These are phyloP conservation scores for Oldenlandia corymbosa DNA, from an alignment of 257 asterid genomes.

Conservation along the genomic window DNA sequence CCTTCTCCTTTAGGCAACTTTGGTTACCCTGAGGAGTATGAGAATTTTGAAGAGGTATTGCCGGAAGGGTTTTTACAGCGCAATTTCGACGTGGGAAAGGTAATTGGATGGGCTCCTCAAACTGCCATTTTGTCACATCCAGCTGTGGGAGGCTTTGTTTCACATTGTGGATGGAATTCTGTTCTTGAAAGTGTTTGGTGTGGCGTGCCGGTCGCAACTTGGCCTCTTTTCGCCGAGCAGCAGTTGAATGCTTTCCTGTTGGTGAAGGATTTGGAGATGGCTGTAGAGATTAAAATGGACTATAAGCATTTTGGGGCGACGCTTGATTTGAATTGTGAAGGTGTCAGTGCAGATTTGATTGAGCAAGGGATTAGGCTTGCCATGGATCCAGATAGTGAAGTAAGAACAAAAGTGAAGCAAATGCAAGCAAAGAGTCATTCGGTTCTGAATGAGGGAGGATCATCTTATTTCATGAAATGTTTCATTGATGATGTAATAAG, in stretches of 20 bases:
- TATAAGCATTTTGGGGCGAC: constrained; percentile 9
- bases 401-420: constrained; percentile 40
- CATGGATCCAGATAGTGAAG: constrained; percentile 18
- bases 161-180: constrained; percentile 28
- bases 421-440: constrained; percentile 35
- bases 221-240: constrained; percentile 28
- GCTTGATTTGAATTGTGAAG: neutral
- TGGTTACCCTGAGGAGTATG: neutral
- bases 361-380: constrained; percentile 9
- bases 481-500: constrained; percentile 37
- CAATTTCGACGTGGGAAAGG: constrained; percentile 24
- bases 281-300: constrained; percentile 25
- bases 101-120: constrained; percentile 15
- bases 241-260: constrained; percentile 20
- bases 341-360: constrained; percentile 15
- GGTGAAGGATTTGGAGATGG: constrained; percentile 27
- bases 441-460: constrained; percentile 48
- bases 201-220: constrained; percentile 8
- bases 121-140: constrained; percentile 23
- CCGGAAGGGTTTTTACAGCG: constrained; percentile 32
- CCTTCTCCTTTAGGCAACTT: neutral
- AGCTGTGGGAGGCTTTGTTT: constrained; percentile 34
- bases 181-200: neutral
- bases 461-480: constrained; percentile 31
- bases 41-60: constrained; percentile 18